A percentile compares a stretch with the other conserved stretches of the same genome.
Conservation (phyloP, 768 basidiomycete species). For the Boletus rufocinnamomeus region DNA sequence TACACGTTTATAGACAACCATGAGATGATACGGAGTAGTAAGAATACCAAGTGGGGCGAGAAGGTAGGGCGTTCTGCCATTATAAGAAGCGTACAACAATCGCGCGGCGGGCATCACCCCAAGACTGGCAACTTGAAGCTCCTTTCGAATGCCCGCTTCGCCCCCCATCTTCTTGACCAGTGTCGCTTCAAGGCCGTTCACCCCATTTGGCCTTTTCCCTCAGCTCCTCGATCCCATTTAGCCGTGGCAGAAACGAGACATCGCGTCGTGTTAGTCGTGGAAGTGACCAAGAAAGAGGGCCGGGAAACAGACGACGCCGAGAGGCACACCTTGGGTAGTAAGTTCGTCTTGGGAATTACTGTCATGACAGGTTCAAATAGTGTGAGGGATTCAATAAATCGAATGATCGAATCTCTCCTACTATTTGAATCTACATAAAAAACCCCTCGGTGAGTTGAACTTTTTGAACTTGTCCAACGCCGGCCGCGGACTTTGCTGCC, state of each 20-base stretch:
- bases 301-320: too few species aligned
- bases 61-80: not conserved
- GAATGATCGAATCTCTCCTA: too few species aligned
- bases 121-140: slow-evolving; percentile 58
- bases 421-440: too few species aligned
- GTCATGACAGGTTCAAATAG: too few species aligned
- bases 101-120: slow-evolving; percentile 9
- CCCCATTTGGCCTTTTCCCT: slow-evolving; percentile 90
- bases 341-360: too few species aligned
- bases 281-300: too few species aligned
- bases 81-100: not conserved
- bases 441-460: too few species aligned
- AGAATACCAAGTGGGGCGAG: too few species aligned
- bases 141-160: slow-evolving; percentile 80
- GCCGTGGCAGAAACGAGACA: slow-evolving; percentile 50
- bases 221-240: slow-evolving; percentile 98
- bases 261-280: not conserved
- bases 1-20: not conserved
- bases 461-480: too few species aligned
- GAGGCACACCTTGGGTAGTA: too few species aligned
- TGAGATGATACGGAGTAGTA: not conserved
- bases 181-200: slow-evolving; percentile 89
- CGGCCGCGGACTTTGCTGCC: too few species aligned
- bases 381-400: too few species aligned
- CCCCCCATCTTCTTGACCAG: slow-evolving; percentile 97